phyloP scores from a whole-genome alignment of 2,329 filamentous ascomycete species.

The Coniochaeta sp. region DNA sequence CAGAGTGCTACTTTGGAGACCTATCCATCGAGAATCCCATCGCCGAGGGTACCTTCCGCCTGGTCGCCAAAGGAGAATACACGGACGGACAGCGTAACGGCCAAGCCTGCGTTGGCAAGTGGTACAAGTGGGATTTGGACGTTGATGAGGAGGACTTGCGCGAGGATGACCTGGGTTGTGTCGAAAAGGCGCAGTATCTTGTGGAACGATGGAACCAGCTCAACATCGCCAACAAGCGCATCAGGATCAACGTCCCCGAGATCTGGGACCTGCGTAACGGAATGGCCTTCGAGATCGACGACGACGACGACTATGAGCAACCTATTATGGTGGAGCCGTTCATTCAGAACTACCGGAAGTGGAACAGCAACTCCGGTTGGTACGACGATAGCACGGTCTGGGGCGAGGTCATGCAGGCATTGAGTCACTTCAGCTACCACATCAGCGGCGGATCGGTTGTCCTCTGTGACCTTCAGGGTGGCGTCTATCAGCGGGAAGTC shows the following conservation, averaged over 20 bases:
- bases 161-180: constrained; percentile 27
- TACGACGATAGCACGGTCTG: constrained; percentile 19
- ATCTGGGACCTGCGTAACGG: constrained; percentile 13
- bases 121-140: constrained; percentile 29
- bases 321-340: constrained; percentile 26
- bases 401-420: constrained; percentile 30
- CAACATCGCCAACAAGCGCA: constrained; percentile 18
- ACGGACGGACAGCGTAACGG: constrained; percentile 19
- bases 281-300: neutral
- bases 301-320: neutral
- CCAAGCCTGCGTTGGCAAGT: constrained; percentile 27
- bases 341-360: constrained; percentile 34
- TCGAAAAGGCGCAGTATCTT: constrained; percentile 26
- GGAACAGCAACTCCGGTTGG: constrained; percentile 37
- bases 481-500: constrained; percentile 25
- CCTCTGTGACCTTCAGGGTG: constrained; percentile 35
- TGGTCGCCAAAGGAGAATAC: constrained; percentile 23
- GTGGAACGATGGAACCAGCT: constrained; percentile 27
- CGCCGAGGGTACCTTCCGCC: constrained; percentile 17
- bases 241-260: constrained; percentile 27
- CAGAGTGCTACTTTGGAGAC: neutral
- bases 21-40: constrained; percentile 14
- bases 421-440: constrained; percentile 37
- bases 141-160: constrained; percentile 26
- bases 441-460: constrained; percentile 26